These are phyloP conservation scores for Cyclotella kingstonii DNA, from an alignment of 108 stramenopile species.

Conservation along the genomic window DNA sequence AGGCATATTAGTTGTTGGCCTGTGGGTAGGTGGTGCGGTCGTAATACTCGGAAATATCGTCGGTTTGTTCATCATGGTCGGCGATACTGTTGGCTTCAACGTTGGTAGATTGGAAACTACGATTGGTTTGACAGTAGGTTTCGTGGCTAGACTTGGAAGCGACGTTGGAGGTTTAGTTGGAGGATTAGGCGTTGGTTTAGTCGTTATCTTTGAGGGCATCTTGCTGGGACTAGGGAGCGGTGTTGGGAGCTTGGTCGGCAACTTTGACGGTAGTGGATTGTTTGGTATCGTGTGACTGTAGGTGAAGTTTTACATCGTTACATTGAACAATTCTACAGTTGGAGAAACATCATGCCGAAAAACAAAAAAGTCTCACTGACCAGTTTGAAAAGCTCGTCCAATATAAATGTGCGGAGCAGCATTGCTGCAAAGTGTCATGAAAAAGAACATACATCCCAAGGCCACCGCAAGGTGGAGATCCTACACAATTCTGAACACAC, in stretches of 20 bases:
- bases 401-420: constrained; percentile 7
- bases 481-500: constrained; percentile 3
- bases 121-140: not conserved
- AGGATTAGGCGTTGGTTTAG: not conserved
- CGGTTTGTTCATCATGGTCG: not conserved
- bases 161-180: not conserved
- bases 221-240: not conserved
- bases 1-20: constrained; percentile 1
- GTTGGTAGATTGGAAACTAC: constrained; percentile 2
- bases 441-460: not conserved
- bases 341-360: not conserved
- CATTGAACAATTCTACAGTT: not conserved
- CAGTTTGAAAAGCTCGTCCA: constrained; percentile 7
- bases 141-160: not conserved
- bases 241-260: not conserved
- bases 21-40: not conserved
- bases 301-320: not conserved
- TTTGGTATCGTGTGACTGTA: constrained; percentile 7
- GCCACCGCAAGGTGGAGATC: constrained; percentile 6
- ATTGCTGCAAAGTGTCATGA: constrained; percentile 7
- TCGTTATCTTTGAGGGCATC: not conserved
- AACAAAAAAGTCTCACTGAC: not conserved
- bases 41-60: not conserved
- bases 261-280: not conserved
- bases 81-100: not conserved